These are phyloP conservation scores for Botryotinia convoluta DNA, from an alignment of 2,329 filamentous ascomycete species.

Conservation along the genomic window DNA sequence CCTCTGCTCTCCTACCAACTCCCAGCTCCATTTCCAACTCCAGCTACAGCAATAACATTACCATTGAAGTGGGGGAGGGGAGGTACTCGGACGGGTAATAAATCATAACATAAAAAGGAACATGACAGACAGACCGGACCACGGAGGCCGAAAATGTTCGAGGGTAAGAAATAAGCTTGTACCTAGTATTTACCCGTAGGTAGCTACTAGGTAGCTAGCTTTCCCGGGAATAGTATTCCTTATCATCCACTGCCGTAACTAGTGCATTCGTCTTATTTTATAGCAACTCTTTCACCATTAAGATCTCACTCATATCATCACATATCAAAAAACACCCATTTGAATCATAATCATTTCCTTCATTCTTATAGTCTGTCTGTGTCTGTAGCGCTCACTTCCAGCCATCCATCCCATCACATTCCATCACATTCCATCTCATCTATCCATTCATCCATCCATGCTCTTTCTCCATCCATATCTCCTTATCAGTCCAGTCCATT, in stretches of 20 bases:
- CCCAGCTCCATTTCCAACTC: too few species aligned
- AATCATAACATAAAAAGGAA: too few species aligned
- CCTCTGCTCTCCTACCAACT: too few species aligned
- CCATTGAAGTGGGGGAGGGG: too few species aligned
- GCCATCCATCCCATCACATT: neutral
- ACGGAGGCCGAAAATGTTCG: too few species aligned
- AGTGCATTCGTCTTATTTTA: neutral
- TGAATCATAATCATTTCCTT: conserved; percentile 11
- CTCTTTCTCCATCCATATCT: conserved; percentile 1
- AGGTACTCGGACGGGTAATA: too few species aligned
- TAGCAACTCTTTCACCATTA: neutral
- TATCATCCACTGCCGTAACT: neutral
- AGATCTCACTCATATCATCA: neutral
- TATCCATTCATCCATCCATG: conserved; percentile 1
- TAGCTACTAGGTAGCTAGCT: too few species aligned
- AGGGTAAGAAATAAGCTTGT: too few species aligned
- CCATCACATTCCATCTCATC: neutral
- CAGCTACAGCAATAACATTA: too few species aligned
- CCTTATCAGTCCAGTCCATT: neutral
- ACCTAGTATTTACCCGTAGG: too few species aligned
- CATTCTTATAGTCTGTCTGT: conserved; percentile 2
- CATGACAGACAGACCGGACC: too few species aligned
- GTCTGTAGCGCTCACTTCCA: conserved; percentile 6
- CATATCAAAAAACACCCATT: neutral
- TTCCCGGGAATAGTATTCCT: too few species aligned